A percentile compares a stretch with the other conserved stretches of the same genome.
Conservation (phyloP, 768 basidiomycete genomes). For the Clitopilus passeckerianus region DNA sequence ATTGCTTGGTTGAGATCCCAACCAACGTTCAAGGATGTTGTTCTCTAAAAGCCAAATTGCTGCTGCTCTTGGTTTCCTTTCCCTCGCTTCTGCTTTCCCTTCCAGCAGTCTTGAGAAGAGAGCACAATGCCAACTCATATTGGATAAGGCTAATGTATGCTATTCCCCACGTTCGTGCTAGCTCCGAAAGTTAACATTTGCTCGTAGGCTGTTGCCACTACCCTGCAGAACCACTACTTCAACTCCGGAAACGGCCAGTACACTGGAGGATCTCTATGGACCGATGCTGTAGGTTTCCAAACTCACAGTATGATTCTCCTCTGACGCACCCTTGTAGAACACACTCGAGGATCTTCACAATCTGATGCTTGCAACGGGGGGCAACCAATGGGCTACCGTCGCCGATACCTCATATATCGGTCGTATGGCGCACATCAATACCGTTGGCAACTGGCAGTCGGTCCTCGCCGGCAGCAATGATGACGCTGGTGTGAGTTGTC, state of each 20-base stretch:
- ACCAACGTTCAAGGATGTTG: not conserved
- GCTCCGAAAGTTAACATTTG: not conserved
- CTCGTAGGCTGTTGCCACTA: constrained; percentile 24
- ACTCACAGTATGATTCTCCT: too few relatives aligned
- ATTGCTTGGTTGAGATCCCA: not conserved
- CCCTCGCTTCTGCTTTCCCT: constrained; percentile 1
- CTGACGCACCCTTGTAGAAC: constrained; percentile 28
- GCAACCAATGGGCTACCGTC: constrained; percentile 32
- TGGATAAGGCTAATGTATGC: constrained; percentile 11
- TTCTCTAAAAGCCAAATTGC: not conserved
- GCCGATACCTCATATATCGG: constrained; percentile 44
- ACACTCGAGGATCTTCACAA: constrained; percentile 54
- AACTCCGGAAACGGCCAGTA: constrained; percentile 33
- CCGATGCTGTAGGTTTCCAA: constrained; percentile 50
- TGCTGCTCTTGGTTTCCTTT: constrained; percentile 1
- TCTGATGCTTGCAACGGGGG: constrained; percentile 47
- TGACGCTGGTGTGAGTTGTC: constrained; percentile 39
- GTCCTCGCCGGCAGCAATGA: constrained; percentile 47
- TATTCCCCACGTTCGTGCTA: not conserved
- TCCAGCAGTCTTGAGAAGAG: constrained; percentile 9
- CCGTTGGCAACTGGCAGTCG: constrained; percentile 34
- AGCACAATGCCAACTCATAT: constrained; percentile 12
- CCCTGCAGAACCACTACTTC: constrained; percentile 37
- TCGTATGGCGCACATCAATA: constrained; percentile 27
- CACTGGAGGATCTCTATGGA: constrained; percentile 50